A percentile compares a stretch with the other conserved stretches of the same genome.
phyloP scores from a whole-genome alignment of 2,329 filamentous ascomycete genomes.

The Ramularia endophylla region DNA sequence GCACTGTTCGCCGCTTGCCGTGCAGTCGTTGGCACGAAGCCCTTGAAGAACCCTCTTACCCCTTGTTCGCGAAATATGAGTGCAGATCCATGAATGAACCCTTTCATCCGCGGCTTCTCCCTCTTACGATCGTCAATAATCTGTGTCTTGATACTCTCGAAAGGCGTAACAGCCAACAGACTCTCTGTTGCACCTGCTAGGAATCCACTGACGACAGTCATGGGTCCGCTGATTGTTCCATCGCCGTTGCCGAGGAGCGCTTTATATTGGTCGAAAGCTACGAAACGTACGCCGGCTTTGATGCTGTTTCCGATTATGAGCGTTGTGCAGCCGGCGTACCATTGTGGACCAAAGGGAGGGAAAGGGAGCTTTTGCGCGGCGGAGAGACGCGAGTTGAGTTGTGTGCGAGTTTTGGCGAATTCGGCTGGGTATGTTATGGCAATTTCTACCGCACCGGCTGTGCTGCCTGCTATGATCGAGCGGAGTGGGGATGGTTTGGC shows the following conservation, averaged over 20 bases:
- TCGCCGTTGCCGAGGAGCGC: slow-evolving; percentile 70
- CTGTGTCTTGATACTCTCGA: slow-evolving; percentile 97
- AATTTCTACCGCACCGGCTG: slow-evolving; percentile 93
- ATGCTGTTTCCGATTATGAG: slow-evolving; percentile 93
- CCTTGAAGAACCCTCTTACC: slow-evolving; percentile 89
- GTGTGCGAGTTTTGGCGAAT: slow-evolving; percentile 92
- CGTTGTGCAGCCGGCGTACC: slow-evolving; percentile 98
- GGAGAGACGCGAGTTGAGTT: slow-evolving; percentile 79
- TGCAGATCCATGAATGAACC: slow-evolving; percentile 83
- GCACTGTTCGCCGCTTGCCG: slow-evolving; percentile 93
- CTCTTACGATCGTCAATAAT: slow-evolving; percentile 95
- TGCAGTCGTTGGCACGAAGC: slow-evolving; percentile 90
- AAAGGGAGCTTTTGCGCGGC: slow-evolving; percentile 84
- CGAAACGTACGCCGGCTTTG: slow-evolving; percentile 93
- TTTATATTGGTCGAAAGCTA: slow-evolving; percentile 96
- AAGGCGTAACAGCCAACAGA: slow-evolving; percentile 87
- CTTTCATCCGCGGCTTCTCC: slow-evolving; percentile 76
- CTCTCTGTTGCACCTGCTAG: slow-evolving; percentile 93
- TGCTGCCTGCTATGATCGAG: slow-evolving; percentile 85
- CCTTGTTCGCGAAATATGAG: slow-evolving; percentile 87
- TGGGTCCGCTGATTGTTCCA: slow-evolving; percentile 82
- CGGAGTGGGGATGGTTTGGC: slow-evolving; percentile 70
- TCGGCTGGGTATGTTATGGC: slow-evolving; percentile 93
- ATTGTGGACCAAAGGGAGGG: slow-evolving; percentile 88
- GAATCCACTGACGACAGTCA: slow-evolving; percentile 89